phyloP scores from a whole-genome alignment of 1,284 basidiomycete genomes.

The Exobasidium rhododendri region DNA sequence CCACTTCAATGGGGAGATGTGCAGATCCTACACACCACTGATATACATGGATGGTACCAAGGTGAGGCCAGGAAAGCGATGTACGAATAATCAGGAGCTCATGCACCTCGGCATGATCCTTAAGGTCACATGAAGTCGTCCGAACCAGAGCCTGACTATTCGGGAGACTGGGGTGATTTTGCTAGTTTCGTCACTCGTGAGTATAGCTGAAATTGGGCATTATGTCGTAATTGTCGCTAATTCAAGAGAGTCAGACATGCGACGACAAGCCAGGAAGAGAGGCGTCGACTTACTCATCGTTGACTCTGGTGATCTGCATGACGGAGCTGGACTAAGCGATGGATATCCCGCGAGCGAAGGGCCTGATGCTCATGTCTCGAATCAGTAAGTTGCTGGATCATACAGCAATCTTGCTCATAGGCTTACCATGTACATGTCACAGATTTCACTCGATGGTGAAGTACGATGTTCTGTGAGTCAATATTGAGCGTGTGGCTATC shows the following conservation, averaged over 20 bases:
- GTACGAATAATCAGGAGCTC: background rate
- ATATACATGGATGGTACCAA: conserved; percentile 63
- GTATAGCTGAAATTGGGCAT: background rate
- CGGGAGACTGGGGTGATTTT: conserved; percentile 53
- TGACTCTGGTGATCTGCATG: conserved; percentile 49
- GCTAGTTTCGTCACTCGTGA: conserved; percentile 33
- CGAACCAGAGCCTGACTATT: conserved; percentile 51
- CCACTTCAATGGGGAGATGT: background rate
- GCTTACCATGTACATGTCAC: no score
- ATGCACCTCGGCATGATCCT: no score
- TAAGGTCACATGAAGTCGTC: conserved; percentile 49
- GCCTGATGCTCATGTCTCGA: conserved; percentile 44
- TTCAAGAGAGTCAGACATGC: conserved; percentile 25
- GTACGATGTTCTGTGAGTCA: conserved; percentile 67
- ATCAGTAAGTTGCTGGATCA: no score
- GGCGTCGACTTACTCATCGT: conserved; percentile 52
- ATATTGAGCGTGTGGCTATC: no score
- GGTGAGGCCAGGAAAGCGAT: no score
- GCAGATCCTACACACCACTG: conserved; percentile 70
- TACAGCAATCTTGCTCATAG: no score
- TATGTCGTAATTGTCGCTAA: conserved; percentile 20
- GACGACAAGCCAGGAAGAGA: conserved; percentile 29
- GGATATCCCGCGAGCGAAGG: conserved; percentile 35
- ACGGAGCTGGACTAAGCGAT: conserved; percentile 52
- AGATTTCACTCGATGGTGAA: conserved; percentile 66